These are phyloP conservation scores for Kwoniella sp. DNA, from an alignment of 768 basidiomycete genomes.

Conservation along the genomic window DNA sequence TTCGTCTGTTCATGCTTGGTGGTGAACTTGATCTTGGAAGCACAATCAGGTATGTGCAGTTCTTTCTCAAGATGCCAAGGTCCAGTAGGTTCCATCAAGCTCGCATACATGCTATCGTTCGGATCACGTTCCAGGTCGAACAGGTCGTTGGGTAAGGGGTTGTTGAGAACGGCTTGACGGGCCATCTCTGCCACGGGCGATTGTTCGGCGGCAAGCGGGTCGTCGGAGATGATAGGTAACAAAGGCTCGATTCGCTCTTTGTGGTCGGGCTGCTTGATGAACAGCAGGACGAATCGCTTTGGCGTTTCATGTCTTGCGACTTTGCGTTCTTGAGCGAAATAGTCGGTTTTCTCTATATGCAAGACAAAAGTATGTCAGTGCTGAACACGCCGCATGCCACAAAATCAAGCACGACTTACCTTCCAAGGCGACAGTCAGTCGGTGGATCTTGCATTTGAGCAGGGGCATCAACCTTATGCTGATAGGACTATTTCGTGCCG, in stretches of 20 bases:
- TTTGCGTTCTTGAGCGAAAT: conserved; percentile 69
- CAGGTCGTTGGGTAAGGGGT: conserved; percentile 30
- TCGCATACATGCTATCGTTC: conserved; percentile 53
- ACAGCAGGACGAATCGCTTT: conserved; percentile 65
- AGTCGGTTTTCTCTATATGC: conserved; percentile 72
- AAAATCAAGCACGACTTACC: conserved; percentile 61
- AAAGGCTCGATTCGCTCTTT: conserved; percentile 61
- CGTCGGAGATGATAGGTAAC: conserved; percentile 75
- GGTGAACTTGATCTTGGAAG: conserved; percentile 66
- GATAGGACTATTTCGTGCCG: too few species aligned
- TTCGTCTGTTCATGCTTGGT: conserved; percentile 77
- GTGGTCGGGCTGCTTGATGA: conserved; percentile 64
- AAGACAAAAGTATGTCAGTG: too few species aligned
- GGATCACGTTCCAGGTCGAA: conserved; percentile 32
- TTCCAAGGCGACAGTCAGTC: conserved; percentile 73
- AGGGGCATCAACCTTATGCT: conserved; percentile 80
- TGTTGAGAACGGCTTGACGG: conserved; percentile 50
- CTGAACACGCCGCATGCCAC: too few species aligned
- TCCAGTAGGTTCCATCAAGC: conserved; percentile 61
- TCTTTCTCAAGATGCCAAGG: conserved; percentile 81
- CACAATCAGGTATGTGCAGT: conserved; percentile 67
- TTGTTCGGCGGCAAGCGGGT: conserved; percentile 62
- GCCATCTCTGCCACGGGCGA: conserved; percentile 69
- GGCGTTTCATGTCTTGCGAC: conserved; percentile 71
- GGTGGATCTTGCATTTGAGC: conserved; percentile 76